phyloP scores from a whole-genome alignment of 1,284 basidiomycete genomes.

The Sparassis latifolia region DNA sequence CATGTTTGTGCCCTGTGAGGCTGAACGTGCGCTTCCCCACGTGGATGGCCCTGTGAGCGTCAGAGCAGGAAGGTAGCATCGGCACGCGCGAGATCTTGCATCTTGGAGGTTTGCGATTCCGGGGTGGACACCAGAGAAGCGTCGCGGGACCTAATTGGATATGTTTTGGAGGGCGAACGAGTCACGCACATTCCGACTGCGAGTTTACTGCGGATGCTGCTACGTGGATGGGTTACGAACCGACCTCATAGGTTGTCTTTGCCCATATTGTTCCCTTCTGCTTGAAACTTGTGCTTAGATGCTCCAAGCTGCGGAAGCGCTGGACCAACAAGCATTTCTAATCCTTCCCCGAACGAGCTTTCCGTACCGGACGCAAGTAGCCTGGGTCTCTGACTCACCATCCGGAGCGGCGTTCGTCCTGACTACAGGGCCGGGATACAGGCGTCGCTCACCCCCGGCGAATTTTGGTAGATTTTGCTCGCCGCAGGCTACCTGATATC shows the following conservation, averaged over 20 bases:
- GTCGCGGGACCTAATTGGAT: constrained; percentile 32
- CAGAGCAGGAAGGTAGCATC: constrained; percentile 34
- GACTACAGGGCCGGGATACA: constrained; percentile 14
- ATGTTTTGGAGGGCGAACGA: constrained; percentile 23
- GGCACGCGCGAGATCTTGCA: constrained; percentile 35
- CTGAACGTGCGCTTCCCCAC: constrained; percentile 2
- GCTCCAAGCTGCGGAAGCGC: background rate
- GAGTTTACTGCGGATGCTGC: constrained; percentile 4
- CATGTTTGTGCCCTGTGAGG: background rate
- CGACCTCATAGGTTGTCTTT: constrained; percentile 25
- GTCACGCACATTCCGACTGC: constrained; percentile 24
- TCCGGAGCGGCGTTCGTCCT: constrained; percentile 18
- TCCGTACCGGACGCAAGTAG: constrained; percentile 29
- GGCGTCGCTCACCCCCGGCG: constrained; percentile 34
- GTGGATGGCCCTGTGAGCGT: constrained; percentile 7
- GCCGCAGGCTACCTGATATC: constrained; percentile 35
- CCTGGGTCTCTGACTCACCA: constrained; percentile 35
- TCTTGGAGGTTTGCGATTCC: constrained; percentile 14
- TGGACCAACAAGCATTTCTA: constrained; percentile 1
- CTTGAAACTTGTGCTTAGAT: constrained; percentile 10
- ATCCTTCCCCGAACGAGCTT: constrained; percentile 21
- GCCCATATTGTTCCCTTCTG: constrained; percentile 29
- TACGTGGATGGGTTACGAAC: constrained; percentile 32
- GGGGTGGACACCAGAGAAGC: constrained; percentile 36
- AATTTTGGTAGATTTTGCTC: constrained; percentile 35